Base-by-base conservation (phyloP, 2,329 filamentous ascomycete genomes). In the Monosporascus ibericus region DNA sequence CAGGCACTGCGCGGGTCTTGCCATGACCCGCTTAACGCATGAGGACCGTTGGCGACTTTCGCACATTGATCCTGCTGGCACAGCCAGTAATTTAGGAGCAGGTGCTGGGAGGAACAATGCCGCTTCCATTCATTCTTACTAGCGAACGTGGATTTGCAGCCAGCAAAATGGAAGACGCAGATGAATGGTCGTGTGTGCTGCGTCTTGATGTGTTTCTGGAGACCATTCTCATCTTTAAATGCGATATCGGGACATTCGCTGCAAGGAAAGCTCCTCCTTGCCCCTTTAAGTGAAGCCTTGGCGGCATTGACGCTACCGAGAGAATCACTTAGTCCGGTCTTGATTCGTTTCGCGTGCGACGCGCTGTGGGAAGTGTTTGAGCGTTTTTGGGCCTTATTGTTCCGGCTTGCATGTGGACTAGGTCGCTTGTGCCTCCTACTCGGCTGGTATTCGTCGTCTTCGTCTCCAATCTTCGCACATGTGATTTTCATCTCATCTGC, bases 111-210 rank as follows among this genome's bases (percentile, higher is more conserved):
- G 34, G 77, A 74, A 62, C 92, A 83, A 65, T 97, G 92, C 0
- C 92, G 84, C 69, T 96, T 96, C 92, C 92, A 96, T 68, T 96
- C 92, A 66, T 96, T 96, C 72, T 95, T 96, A 60, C 80, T 85
- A 3, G 80, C 78, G 64, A 96, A 96, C 0, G 78, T 84, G 2
- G 84, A 81, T 1, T 56, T 58, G 71, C 92, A 97, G 36, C 87
- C 88, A 52, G 91, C 94, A 51, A 82, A 85, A 30, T 81, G 75
- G 67, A 96, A 91, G 52, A 90, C 84, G 68, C 92, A 97, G 24
- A 78, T 75, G 63, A 92, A 94, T 0, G 82, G 78, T 1, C 81
- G 78, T 2, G 74, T 78, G 61, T 86, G 82, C 25, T 76, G 68
- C 51, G 74, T 73, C 54, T 76, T 76, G 59, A 75, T 68, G 62